These are phyloP conservation scores for Chaetomidium leptoderma DNA, from an alignment of 495 filamentous ascomycete genomes.

Conservation along the genomic window DNA sequence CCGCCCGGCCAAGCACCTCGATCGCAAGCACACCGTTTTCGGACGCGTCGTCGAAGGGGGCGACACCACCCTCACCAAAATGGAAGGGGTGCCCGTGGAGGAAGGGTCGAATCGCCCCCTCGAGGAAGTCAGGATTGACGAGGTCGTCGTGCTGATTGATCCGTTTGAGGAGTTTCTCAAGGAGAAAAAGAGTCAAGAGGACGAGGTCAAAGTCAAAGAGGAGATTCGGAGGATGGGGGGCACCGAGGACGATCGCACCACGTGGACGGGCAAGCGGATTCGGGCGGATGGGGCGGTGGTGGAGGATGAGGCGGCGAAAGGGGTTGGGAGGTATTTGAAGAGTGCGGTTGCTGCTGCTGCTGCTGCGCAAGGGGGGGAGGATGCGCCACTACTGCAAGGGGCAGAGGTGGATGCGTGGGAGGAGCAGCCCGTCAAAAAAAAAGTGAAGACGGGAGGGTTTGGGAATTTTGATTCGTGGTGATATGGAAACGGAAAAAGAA, in stretches of 20 bases:
- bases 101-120: conserved; percentile 66
- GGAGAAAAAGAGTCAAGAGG: conserved; percentile 53
- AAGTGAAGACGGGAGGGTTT: conserved; percentile 66
- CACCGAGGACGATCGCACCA: conserved; percentile 76
- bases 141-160: conserved; percentile 85
- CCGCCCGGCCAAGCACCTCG: conserved; percentile 73
- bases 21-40: conserved; percentile 96
- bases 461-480: conserved; percentile 89
- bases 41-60: conserved; percentile 74
- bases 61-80: conserved; percentile 56
- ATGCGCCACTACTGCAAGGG: conserved; percentile 39
- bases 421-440: conserved; percentile 76
- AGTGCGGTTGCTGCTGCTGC: background rate
- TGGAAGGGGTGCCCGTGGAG: conserved; percentile 68
- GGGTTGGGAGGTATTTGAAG: conserved; percentile 75
- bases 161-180: conserved; percentile 90
- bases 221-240: conserved; percentile 49
- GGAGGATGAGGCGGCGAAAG: conserved; percentile 40
- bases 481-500: background rate
- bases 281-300: conserved; percentile 53
- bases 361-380: conserved; percentile 50
- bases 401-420: conserved; percentile 51
- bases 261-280: conserved; percentile 87
- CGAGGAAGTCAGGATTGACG: conserved; percentile 71
- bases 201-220: conserved; percentile 48